Conservation (phyloP, 805 yeast genomes). For the Candida orba region DNA sequence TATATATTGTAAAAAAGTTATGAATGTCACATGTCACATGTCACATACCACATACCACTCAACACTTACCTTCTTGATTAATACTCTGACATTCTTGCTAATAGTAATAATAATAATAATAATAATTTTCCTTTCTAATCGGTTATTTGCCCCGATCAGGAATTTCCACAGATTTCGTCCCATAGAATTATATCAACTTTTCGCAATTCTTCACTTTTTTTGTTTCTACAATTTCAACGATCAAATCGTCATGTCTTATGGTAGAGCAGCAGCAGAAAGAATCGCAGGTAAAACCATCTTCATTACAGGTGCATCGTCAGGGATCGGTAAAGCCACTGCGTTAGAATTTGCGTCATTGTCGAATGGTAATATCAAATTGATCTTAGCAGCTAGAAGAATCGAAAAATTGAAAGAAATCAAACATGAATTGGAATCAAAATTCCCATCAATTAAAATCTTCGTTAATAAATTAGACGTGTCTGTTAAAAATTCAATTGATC, state of each 20-base stretch:
- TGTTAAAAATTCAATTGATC: constrained; percentile 40
- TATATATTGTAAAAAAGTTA: no score
- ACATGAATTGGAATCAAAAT: constrained; percentile 36
- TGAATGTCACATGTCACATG: no score
- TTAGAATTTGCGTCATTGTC: constrained; percentile 76
- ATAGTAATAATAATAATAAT: no score
- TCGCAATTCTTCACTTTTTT: no score
- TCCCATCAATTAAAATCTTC: constrained; percentile 39
- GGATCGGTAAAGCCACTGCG: constrained; percentile 93
- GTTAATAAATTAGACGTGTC: constrained; percentile 52
- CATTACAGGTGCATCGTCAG: constrained; percentile 93
- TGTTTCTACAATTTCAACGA: no score
- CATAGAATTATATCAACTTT: no score
- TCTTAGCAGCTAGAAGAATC: constrained; percentile 72
- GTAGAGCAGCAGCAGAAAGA: constrained; percentile 70
- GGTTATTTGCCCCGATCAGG: no score
- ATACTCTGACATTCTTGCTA: no score
- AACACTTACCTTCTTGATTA: no score
- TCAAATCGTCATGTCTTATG: constrained; percentile 47
- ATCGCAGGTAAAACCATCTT: constrained; percentile 70
- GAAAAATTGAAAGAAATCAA: constrained; percentile 51
- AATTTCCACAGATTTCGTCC: no score
- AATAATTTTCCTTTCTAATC: no score
- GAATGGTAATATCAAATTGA: constrained; percentile 59
- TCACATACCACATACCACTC: no score